Percentiles rank a stretch among this genome's conserved stretches.
phyloP scores from a whole-genome alignment of 805 yeast genomes.

The Sungouiozyma ichnusensis region DNA sequence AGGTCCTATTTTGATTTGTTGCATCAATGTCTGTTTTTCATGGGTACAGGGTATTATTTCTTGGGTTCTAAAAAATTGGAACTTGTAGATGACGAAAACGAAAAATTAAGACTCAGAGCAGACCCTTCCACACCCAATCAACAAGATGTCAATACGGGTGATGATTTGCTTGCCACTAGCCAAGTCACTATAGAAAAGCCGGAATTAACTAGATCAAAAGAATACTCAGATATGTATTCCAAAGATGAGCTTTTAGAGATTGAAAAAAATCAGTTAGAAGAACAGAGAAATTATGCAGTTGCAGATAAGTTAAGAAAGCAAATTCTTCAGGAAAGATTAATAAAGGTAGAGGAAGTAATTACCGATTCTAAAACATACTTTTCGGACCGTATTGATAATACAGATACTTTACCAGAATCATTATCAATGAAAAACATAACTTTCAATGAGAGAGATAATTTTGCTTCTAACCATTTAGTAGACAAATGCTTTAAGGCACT shows the following conservation, averaged over 20 bases:
- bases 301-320: constrained; percentile 55
- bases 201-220: constrained; percentile 2
- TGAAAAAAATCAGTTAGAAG: constrained; percentile 34
- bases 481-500: constrained; percentile 16
- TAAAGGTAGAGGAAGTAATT: constrained; percentile 15
- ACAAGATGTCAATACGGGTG: neutral
- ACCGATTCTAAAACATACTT: constrained; percentile 19
- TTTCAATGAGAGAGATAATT: constrained; percentile 13
- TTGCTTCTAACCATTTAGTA: constrained; percentile 12
- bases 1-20: constrained; percentile 37
- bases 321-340: constrained; percentile 34
- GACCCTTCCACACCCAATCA: constrained; percentile 8
- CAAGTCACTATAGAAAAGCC: neutral
- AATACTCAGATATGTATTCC: constrained; percentile 15
- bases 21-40: constrained; percentile 69
- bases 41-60: constrained; percentile 38
- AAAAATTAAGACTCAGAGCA: constrained; percentile 9
- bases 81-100: constrained; percentile 22
- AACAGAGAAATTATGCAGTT: constrained; percentile 41
- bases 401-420: neutral
- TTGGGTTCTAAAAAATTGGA: constrained; percentile 22
- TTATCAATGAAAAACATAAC: constrained; percentile 5
- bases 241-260: constrained; percentile 22
- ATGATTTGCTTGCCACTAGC: neutral
- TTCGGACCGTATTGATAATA: neutral